Evolutionary conservation across 2,329 filamentous ascomycete genomes (phyloP), one percentile per base, ranked within the genome.

Genomic region (Aphanoascus verrucosus): DNA sequence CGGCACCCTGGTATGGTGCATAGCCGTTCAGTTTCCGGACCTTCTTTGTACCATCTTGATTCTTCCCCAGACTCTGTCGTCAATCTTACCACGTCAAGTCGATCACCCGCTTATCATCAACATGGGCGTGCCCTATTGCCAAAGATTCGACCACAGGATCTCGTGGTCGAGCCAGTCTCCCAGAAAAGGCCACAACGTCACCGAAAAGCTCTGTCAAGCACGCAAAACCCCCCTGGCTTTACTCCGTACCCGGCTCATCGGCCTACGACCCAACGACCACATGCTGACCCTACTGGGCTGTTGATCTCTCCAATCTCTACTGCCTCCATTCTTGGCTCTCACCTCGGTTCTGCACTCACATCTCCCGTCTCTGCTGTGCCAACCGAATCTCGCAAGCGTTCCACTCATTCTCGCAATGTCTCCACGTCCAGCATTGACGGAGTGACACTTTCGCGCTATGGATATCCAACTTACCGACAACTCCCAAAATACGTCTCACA

Each of bases 91-190:
- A 89, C 85, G 11, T 86, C 86, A 51, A 78, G 77, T 51, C 76
- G 79, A 58, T 85, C 86, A 34, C 86, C 87, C 56, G 80, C 90
- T 61, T 79, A 83, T 57, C 84, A 88, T 57, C 84, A 89, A 71
- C 87, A 88, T 50, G 73, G 72, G 17, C 87, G 88, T 49, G 75
- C 88, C 47, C 75, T 94, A 56, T 77, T 94, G 32, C 88, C 88
- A 64, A 93, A 89, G 77, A 90, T 94, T 72, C 81, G 88, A 57
- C 81, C 81, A 40, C 88, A 93, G 71, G 88, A 94, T 71, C 85
- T 91, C 70, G 77, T 84, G 57, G 79, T 88, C 57, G 81, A 83
- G 59, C 79, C 79, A 40, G 73, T 74, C 40, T 73, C 75, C 49
- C 65, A 69, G 52, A 63, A 62, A 42, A 67, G 67, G 38, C 73